Percentiles rank a stretch among this genome's conserved stretches.
Conservation (phyloP, 352 stramenopile species). For the Phytophthora idaei region DNA sequence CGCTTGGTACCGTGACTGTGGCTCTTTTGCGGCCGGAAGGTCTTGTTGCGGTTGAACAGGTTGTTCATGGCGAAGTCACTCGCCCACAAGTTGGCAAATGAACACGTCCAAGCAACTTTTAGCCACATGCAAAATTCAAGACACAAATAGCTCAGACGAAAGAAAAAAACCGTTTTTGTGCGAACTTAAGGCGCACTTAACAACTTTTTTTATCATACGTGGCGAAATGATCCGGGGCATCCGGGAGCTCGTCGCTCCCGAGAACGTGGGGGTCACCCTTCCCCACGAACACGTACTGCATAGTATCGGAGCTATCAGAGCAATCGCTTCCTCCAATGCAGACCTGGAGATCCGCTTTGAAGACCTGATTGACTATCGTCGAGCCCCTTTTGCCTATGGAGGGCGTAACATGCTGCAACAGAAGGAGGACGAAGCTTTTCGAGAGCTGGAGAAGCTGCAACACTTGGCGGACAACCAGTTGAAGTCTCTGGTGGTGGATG, state of each 20-base stretch:
- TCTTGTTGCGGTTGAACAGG: conserved; percentile 85
- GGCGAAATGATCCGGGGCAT: conserved; percentile 59
- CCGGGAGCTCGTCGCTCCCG: conserved; percentile 43
- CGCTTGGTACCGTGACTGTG: conserved; percentile 83
- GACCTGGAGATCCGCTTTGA: conserved; percentile 47
- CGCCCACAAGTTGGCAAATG: conserved; percentile 13
- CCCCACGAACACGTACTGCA: conserved; percentile 74
- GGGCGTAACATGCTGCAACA: conserved; percentile 63
- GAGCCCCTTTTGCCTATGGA: conserved; percentile 36
- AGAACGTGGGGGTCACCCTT: conserved; percentile 45
- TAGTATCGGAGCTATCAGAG: conserved; percentile 32
- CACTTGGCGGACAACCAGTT: conserved; percentile 2
- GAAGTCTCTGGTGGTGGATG: conserved; percentile 53
- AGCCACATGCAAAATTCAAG: neutral
- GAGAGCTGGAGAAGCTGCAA: conserved; percentile 58
- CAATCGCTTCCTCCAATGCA: neutral
- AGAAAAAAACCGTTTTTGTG: neutral
- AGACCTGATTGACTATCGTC: conserved; percentile 61
- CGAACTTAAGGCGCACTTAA: conserved; percentile 29
- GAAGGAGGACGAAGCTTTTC: conserved; percentile 79
- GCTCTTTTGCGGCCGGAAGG: conserved; percentile 87
- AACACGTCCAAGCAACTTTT: conserved; percentile 1
- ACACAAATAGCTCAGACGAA: conserved; percentile 17
- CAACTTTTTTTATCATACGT: neutral
- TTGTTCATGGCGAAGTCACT: conserved; percentile 50